phyloP scores from a whole-genome alignment of 1,284 basidiomycete species.

The Ganoderma meredithae region DNA sequence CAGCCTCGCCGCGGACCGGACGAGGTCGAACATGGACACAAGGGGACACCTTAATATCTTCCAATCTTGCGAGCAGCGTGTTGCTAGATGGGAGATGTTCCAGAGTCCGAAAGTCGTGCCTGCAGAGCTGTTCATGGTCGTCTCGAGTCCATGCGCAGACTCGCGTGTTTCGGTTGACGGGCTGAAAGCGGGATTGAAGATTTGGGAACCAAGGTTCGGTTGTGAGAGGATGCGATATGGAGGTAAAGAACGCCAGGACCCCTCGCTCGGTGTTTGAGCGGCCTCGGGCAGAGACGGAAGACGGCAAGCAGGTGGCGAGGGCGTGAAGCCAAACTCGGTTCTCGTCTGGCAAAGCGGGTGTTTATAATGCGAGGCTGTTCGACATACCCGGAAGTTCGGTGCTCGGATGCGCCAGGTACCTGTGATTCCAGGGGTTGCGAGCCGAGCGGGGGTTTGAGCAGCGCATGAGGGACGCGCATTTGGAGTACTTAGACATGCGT shows the following conservation, averaged over 20 bases:
- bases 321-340: background rate
- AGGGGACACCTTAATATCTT: slow-evolving; percentile 16
- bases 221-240: background rate
- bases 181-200: background rate
- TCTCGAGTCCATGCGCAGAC: slow-evolving; percentile 13
- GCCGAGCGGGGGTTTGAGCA: background rate
- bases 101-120: slow-evolving; percentile 16
- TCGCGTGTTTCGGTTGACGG: background rate
- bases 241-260: background rate
- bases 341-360: background rate
- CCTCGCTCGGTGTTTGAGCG: background rate
- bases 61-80: slow-evolving; percentile 15
- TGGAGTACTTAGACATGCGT: background rate
- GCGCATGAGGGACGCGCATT: background rate
- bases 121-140: slow-evolving; percentile 26
- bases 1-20: slow-evolving; percentile 14
- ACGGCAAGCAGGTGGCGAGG: background rate
- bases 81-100: slow-evolving; percentile 13
- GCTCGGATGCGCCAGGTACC: background rate
- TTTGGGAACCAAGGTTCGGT: no score
- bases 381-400: background rate
- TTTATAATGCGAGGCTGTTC: slow-evolving; percentile 9
- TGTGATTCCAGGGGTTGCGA: slow-evolving; percentile 6
- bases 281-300: slow-evolving; percentile 1
- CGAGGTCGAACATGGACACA: slow-evolving; percentile 21